A percentile compares a stretch with the other conserved stretches of the same genome.
Conservation (phyloP, 306 rosid genomes). For the Boehmeria nivea region DNA sequence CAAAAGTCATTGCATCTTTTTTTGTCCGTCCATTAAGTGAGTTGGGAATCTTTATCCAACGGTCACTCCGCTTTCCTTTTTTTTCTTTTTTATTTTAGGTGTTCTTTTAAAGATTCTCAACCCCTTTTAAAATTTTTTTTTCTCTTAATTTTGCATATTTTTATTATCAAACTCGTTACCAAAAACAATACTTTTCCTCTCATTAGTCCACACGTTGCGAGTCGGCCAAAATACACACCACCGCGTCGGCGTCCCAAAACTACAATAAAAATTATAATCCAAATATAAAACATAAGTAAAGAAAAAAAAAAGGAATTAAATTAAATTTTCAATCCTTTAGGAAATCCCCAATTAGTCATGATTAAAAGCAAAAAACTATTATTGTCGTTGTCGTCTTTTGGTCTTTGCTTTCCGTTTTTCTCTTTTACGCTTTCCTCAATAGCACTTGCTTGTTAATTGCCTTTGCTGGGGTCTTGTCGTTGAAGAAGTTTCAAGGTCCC, state of each 20-base stretch:
- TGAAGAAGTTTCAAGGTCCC: constrained; percentile 20
- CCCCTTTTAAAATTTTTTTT: not conserved
- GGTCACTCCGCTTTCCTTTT: too few species aligned
- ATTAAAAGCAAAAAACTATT: not conserved
- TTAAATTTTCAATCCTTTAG: too few species aligned
- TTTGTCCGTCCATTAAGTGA: not conserved
- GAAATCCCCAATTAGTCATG: not conserved
- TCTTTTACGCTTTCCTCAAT: constrained; percentile 14
- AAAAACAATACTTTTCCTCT: constrained; percentile 7
- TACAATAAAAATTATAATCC: not conserved
- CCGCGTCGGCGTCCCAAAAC: constrained; percentile 4
- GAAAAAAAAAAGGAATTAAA: too few species aligned
- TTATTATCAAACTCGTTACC: not conserved
- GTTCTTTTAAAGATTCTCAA: constrained; percentile 5
- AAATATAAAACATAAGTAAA: not conserved
- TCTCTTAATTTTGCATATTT: not conserved
- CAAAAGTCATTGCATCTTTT: constrained; percentile 1
- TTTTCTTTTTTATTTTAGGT: constrained; percentile 2
- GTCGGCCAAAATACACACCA: not conserved
- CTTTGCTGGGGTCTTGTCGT: constrained; percentile 21
- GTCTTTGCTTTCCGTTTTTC: not conserved
- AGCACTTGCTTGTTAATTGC: constrained; percentile 1
- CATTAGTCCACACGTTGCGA: too few species aligned
- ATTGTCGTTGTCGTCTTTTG: constrained; percentile 4
- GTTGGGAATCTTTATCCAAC: constrained; percentile 19